Base-by-base conservation (phyloP, 2,329 filamentous ascomycete species). In the Sporothrix euskadiensis region DNA sequence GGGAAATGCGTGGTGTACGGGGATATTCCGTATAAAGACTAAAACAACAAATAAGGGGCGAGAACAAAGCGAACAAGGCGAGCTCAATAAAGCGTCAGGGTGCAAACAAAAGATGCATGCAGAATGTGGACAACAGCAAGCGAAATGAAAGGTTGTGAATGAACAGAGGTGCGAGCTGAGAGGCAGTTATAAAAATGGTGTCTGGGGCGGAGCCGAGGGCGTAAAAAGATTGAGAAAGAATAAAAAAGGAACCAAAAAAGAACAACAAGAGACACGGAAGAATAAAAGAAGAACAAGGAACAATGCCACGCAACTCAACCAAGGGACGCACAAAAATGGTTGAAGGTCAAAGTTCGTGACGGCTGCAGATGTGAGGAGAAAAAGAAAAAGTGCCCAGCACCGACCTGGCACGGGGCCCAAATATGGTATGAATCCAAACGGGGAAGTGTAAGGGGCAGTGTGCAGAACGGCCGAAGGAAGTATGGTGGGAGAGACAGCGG, bases 51-150 rank as follows among this genome's bases (percentile, higher is more conserved):
- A 52, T 19, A 35, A 52, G 16, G 3, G 26, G 44, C 26, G 22
- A 49, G 14, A 16, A 35, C 26, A 69, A n/a, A n/a, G 9, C 4
- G 14, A 16, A 35, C 26, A 69, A n/a, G 39, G 9, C 4, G 1
- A 52, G 16, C 16, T 22, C n/a, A 63, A 63, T 59, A 35, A 12
- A 52, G 65, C 32, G 26, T 12, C 19, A 22, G 14, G 41, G 22
- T 22, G 14, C 12, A 52, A 8, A 47, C 4, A 39, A 32, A 19
- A 69, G 26, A 35, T 52, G 41, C 26, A 35, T 52, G 41, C 26
- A 49, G 47, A 54, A 30, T 12, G 65, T 69, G 65, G 65, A 47
- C 30, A n/a, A 39, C 49, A n/a, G 3, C 49, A 69, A 69, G 49
- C 66, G 66, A 69, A 49, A 69, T 69, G 65, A 69, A 32, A 32